Conservation (phyloP, 352 stramenopile genomes). For the Globisporangium spiculum region DNA sequence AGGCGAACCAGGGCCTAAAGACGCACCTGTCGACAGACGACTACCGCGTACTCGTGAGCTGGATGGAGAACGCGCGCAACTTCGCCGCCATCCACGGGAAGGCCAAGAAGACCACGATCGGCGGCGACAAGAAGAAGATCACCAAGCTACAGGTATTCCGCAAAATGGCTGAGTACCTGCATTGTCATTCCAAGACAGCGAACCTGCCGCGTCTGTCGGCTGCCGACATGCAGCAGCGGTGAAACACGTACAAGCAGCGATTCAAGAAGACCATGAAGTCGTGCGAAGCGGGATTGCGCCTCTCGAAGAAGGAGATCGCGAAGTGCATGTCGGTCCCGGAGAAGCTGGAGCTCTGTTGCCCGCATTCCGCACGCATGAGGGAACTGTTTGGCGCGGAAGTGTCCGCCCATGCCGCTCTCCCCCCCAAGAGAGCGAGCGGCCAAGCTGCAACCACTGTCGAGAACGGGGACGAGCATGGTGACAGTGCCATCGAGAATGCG, state of each 20-base stretch:
- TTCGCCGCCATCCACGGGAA: slow-evolving; percentile 13
- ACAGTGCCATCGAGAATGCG: not conserved
- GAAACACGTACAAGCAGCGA: slow-evolving; percentile 11
- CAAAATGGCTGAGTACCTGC: slow-evolving; percentile 5
- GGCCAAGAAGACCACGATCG: slow-evolving; percentile 9
- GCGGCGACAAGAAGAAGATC: slow-evolving; percentile 7
- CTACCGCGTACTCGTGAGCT: slow-evolving; percentile 20
- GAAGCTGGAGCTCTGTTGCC: slow-evolving; percentile 16
- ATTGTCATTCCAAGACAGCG: not conserved
- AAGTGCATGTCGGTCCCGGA: slow-evolving; percentile 10
- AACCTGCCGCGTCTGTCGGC: slow-evolving; percentile 2
- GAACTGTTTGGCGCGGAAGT: slow-evolving; percentile 13
- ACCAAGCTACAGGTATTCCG: slow-evolving; percentile 13
- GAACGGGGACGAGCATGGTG: not conserved
- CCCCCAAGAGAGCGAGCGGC: not conserved
- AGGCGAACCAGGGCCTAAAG: not conserved
- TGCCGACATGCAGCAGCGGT: slow-evolving; percentile 17
- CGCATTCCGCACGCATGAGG: slow-evolving; percentile 17
- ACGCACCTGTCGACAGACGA: slow-evolving; percentile 11
- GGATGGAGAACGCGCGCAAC: slow-evolving; percentile 23
- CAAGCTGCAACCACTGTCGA: not conserved
- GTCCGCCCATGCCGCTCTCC: not conserved
- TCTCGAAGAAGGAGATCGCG: slow-evolving; percentile 5
- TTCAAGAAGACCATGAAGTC: slow-evolving; percentile 13
- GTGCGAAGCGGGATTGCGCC: slow-evolving; percentile 1